Conservation (phyloP, 2,329 filamentous ascomycete species). For the Neonectria ditissima region DNA sequence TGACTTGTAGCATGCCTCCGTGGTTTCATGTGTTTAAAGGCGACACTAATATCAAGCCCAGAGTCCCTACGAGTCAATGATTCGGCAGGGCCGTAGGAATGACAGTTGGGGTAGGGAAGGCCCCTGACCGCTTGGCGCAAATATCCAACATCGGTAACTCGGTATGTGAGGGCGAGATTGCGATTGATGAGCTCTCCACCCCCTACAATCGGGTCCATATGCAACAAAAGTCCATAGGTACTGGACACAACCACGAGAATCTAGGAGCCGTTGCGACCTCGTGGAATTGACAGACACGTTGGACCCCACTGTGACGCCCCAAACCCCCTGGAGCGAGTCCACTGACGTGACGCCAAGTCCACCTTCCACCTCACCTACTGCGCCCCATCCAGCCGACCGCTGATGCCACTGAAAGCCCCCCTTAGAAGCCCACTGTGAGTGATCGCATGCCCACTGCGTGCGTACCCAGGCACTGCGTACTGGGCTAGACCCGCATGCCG, state of each 20-base stretch:
- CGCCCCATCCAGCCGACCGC: background rate
- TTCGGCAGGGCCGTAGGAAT: background rate
- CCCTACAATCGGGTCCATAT: background rate
- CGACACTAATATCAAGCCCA: background rate
- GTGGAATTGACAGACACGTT: conserved; percentile 5
- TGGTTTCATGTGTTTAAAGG: background rate
- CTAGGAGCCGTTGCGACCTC: conserved; percentile 9
- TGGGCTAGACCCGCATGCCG: background rate
- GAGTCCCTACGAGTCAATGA: background rate
- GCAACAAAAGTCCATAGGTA: background rate
- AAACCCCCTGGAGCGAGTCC: conserved; percentile 13
- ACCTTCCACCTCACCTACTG: background rate
- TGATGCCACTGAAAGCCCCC: conserved; percentile 2
- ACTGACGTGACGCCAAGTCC: conserved; percentile 9
- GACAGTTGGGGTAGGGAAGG: background rate
- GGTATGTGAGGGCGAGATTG: conserved; percentile 2
- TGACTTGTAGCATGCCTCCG: background rate
- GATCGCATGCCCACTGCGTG: conserved; percentile 3
- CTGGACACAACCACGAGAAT: conserved; percentile 1
- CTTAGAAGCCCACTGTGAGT: conserved; percentile 11
- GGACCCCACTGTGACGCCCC: conserved; percentile 18
- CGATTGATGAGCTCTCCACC: background rate
- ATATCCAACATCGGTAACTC: background rate
- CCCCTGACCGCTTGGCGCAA: background rate
- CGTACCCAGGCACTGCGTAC: background rate